These are phyloP conservation scores for Pyricularia pennisetigena DNA, from an alignment of 2,329 filamentous ascomycete genomes.

Conservation along the genomic window DNA sequence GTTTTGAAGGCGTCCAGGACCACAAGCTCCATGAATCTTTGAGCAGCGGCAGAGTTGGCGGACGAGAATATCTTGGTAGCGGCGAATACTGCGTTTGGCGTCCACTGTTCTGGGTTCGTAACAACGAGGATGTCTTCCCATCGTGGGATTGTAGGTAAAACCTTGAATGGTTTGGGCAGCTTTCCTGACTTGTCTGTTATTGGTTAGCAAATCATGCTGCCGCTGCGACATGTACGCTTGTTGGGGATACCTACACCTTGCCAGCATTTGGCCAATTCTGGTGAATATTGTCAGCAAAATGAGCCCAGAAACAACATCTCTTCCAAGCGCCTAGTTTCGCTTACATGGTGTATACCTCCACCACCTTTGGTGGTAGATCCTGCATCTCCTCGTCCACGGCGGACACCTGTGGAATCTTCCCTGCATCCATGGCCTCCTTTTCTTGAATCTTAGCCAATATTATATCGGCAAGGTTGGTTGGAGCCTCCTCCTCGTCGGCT, in stretches of 20 bases:
- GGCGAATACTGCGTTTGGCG: conserved; percentile 72
- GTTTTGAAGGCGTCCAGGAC: conserved; percentile 86
- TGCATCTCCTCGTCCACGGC: conserved; percentile 63
- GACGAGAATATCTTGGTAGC: conserved; percentile 88
- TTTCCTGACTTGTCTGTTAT: conserved; percentile 74
- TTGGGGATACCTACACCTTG: conserved; percentile 42
- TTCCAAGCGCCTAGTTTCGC: conserved; percentile 11
- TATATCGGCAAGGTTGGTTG: conserved; percentile 78
- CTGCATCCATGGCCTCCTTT: conserved; percentile 62
- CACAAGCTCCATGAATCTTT: conserved; percentile 78
- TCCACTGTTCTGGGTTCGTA: conserved; percentile 67
- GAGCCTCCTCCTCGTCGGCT: conserved; percentile 31
- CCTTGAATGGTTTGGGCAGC: conserved; percentile 84
- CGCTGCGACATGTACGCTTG: background rate
- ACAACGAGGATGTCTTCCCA: conserved; percentile 50
- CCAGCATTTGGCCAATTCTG: conserved; percentile 77
- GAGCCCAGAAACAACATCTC: background rate
- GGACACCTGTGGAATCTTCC: conserved; percentile 27
- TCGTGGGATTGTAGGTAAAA: conserved; percentile 4
- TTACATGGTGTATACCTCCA: conserved; percentile 88
- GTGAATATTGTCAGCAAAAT: conserved; percentile 11
- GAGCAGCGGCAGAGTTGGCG: conserved; percentile 66
- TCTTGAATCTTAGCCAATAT: conserved; percentile 92
- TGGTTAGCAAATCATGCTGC: background rate
- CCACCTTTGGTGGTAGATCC: conserved; percentile 80